phyloP scores from a whole-genome alignment of 179 eudicot genomes.

The Spinacia oleracea region DNA sequence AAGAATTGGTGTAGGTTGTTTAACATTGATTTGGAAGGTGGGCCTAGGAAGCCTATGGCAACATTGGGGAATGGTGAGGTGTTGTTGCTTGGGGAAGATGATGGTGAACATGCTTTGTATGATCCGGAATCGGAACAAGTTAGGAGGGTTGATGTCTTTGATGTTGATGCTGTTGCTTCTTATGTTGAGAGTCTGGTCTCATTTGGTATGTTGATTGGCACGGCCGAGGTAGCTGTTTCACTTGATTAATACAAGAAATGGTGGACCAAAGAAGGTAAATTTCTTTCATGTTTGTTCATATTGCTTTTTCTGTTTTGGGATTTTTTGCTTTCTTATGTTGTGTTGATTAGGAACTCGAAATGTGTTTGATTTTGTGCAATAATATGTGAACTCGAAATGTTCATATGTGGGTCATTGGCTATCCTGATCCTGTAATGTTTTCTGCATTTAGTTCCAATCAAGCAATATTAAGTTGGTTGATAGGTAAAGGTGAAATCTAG shows the following conservation, averaged over 20 bases:
- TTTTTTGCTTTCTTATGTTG: not conserved
- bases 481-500: too few species aligned
- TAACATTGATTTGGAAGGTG: constrained; percentile 36
- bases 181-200: constrained; percentile 29
- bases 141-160: constrained; percentile 18
- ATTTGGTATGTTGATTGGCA: not conserved
- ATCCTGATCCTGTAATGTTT: not conserved
- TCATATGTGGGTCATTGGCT: not conserved
- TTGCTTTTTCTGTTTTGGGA: not conserved
- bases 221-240: constrained; percentile 1
- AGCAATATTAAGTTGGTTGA: not conserved
- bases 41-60: constrained; percentile 31
- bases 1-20: constrained; percentile 26
- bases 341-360: not conserved
- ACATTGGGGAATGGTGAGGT: constrained; percentile 25
- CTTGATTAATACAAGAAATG: not conserved
- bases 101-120: constrained; percentile 37
- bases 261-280: not conserved
- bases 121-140: constrained; percentile 19
- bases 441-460: not conserved
- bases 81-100: constrained; percentile 30
- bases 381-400: not conserved
- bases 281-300: not conserved
- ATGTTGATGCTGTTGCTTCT: constrained; percentile 30
- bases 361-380: constrained; percentile 7